Percentiles rank a stretch among this genome's conserved stretches.
These are phyloP conservation scores for Pseudopithomyces chartarum DNA, from an alignment of 2,329 filamentous ascomycete species.

Conservation along the genomic window DNA sequence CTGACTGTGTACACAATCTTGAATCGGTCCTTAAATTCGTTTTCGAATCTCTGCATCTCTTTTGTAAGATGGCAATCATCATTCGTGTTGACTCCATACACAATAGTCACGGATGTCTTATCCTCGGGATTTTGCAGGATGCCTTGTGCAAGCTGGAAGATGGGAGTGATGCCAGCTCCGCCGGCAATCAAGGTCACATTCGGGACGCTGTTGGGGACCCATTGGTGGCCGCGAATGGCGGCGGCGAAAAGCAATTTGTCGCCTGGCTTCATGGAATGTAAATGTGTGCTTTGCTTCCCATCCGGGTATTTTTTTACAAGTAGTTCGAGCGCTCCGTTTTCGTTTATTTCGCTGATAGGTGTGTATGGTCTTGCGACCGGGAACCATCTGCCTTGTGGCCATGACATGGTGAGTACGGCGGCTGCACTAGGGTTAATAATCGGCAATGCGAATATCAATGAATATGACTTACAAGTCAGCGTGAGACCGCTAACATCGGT, in stretches of 20 bases:
- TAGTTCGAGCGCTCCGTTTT: constrained; percentile 65
- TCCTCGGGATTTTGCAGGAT: constrained; percentile 67
- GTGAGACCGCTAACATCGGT: constrained; percentile 79
- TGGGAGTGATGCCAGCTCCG: constrained; percentile 73
- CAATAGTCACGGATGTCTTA: constrained; percentile 65
- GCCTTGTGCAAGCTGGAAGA: constrained; percentile 67
- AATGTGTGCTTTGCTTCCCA: constrained; percentile 66
- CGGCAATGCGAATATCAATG: constrained; percentile 60
- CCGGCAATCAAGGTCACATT: constrained; percentile 69
- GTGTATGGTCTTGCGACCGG: constrained; percentile 71
- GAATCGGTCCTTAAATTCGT: constrained; percentile 60
- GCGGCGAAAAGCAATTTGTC: constrained; percentile 64
- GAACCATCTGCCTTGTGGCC: constrained; percentile 61
- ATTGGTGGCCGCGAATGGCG: constrained; percentile 60
- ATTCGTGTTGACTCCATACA: constrained; percentile 70
- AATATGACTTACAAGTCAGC: constrained; percentile 65
- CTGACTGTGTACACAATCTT: constrained; percentile 63
- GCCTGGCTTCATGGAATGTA: constrained; percentile 69
- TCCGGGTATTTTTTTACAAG: constrained; percentile 71
- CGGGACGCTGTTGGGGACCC: constrained; percentile 55
- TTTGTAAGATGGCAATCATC: constrained; percentile 63
- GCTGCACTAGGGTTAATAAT: constrained; percentile 52
- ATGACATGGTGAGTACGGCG: constrained; percentile 65
- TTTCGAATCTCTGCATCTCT: constrained; percentile 60
- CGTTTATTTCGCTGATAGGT: constrained; percentile 60